Base-by-base conservation (phyloP, 2,329 filamentous ascomycete species). In the Sarocladium kiliense region DNA sequence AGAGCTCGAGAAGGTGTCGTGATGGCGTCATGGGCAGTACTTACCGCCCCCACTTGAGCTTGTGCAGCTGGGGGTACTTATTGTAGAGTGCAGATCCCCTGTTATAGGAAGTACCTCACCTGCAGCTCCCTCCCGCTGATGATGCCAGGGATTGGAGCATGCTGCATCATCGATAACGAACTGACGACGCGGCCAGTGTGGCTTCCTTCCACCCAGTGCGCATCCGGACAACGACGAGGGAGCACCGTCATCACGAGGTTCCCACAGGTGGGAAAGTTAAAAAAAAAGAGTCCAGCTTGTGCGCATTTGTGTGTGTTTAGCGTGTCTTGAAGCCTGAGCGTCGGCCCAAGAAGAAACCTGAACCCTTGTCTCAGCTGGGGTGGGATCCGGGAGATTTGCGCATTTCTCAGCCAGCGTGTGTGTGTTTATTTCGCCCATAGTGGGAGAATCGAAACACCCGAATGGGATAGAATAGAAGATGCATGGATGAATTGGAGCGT, bases 361-460 rank as follows among this genome's bases (percentile, higher is more conserved):
- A 27, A 23, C 19, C 44, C 44, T 25, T 49, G 44, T 51, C 47
- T 51, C 47, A 51, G 47, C 47, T 51, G 47, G 47, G 30, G 47
- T 51, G 47, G 47, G 27, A 51, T 51, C 27, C 27, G 27, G 47
- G 47, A 51, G 47, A 51, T 51, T 51, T 51, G 47, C 25, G 30
- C 47, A 51, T 51, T 36, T 51, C 27, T 16, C 47, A 51, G 14
- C 47, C 47, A n/a, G 12, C 23, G 6, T 19, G 25, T 27, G 7
- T 47, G 12, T 10, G 27, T 11, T 16, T 27, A 6, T 27, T 23
- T 23, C 25, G 3, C 25, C 25, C 25, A 4, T 47, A 12, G 12
- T 30, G 23, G 27, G 23, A 30, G n/a, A 47, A 27, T 6, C 9
- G 27, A 47, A n/a, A 47, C 44, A 18, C 7, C 16, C 7, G 12